Percentiles rank a stretch among this genome's conserved stretches.
phyloP scores from a whole-genome alignment of 2,329 filamentous ascomycete species.

The Clonostachys rhizophaga region DNA sequence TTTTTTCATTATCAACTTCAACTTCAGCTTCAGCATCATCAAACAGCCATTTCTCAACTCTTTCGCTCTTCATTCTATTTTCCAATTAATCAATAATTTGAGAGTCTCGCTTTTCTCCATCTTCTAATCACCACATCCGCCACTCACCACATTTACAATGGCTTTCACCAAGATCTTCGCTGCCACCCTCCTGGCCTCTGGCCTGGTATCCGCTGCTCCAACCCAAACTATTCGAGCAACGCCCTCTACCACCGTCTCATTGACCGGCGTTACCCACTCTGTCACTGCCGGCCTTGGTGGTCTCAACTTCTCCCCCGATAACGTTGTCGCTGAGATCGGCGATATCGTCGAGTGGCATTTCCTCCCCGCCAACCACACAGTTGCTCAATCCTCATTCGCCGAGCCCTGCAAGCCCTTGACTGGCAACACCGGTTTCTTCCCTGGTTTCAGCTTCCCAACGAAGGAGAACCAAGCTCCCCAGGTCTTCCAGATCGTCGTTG shows the following conservation, averaged over 20 bases:
- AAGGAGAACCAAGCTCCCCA: conserved; percentile 24
- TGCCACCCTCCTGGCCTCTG: conserved; percentile 42
- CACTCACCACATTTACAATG: conserved; percentile 23
- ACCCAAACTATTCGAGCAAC: conserved; percentile 17
- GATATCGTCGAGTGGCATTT: conserved; percentile 52
- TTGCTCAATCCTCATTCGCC: conserved; percentile 35
- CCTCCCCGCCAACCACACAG: conserved; percentile 44
- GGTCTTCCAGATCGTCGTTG: conserved; percentile 38
- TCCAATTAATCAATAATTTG: not conserved
- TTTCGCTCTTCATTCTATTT: not conserved
- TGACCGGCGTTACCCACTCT: conserved; percentile 36
- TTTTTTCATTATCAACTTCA: not conserved
- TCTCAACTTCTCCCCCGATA: conserved; percentile 44
- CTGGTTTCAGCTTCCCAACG: conserved; percentile 36
- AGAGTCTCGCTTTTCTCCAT: not conserved
- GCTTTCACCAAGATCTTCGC: conserved; percentile 39
- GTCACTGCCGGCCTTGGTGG: conserved; percentile 37
- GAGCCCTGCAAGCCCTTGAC: conserved; percentile 33
- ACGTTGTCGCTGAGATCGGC: conserved; percentile 40
- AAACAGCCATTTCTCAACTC: not conserved
- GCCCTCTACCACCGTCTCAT: conserved; percentile 22
- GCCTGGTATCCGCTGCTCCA: conserved; percentile 17
- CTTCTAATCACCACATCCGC: not conserved
- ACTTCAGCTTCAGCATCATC: not conserved
- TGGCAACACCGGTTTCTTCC: conserved; percentile 33